Base-by-base conservation (phyloP, 2,329 filamentous ascomycete species). In the Colletotrichum siamense region DNA sequence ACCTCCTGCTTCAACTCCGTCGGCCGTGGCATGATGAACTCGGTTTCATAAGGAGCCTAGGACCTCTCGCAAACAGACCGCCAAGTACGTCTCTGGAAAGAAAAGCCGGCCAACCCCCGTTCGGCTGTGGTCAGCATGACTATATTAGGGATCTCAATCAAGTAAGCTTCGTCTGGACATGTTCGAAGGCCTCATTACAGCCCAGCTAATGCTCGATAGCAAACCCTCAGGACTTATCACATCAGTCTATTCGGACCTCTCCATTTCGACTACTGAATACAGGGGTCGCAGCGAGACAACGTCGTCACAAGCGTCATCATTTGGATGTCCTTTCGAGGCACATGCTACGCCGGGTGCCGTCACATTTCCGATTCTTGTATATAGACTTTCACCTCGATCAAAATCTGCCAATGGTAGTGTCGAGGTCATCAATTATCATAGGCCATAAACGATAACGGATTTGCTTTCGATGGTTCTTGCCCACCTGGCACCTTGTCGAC, bases 121-220 rank as follows among this genome's bases (percentile, higher is more conserved):
- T 22, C 5, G n/a, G 3, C 44, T 52, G n/a, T 49, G 12, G 2
- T 13, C n/a, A 52, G 10, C 44, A 52, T 10, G 44, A 2, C 44
- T 8, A 5, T 13, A 4, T 52, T 12, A 52, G 44, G n/a, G 44
- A 3, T 52, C 44, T n/a, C n/a, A 22, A 22, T 13, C 44, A 3
- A 52, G 44, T 22, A 22, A 52, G 44, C n/a, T 13, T 52, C 44
- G 1, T 24, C 12, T 13, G 3, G 6, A 52, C n/a, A 22, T 13
- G 1, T 52, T 22, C n/a, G n/a, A 52, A 22, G n/a, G 44, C n/a
- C n/a, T 52, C 44, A 24, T 52, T 13, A 52, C n/a, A 52, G n/a
- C 44, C n/a, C 1, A 3, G 6, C n/a, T 52, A 52, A 52, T 1
- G n/a, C n/a, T 52, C 6, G 0, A 0, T 13, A 52, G 6, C 6